Conservation (phyloP, 768 basidiomycete species). For the Hirschioporus abietinus region DNA sequence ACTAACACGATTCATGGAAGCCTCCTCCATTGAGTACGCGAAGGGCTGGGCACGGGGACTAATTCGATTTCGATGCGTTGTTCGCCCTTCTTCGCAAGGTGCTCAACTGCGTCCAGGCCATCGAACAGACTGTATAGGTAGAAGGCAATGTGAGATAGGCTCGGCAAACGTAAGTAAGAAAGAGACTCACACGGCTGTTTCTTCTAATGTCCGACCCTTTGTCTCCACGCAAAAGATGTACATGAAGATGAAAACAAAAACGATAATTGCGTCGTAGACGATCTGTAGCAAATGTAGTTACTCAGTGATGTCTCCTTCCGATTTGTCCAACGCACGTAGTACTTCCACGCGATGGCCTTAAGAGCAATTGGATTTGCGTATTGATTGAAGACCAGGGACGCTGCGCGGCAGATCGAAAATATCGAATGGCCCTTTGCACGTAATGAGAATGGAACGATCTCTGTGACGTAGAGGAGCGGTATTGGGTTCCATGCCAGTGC, state of each 20-base stretch:
- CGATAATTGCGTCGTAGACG: slow-evolving; percentile 19
- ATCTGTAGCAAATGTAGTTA: slow-evolving; percentile 8
- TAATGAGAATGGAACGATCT: slow-evolving; percentile 35
- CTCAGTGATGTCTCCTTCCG: background rate
- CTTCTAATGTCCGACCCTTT: slow-evolving; percentile 21
- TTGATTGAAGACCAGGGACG: slow-evolving; percentile 35
- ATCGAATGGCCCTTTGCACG: slow-evolving; percentile 35
- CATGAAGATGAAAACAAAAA: slow-evolving; percentile 21
- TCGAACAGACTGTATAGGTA: background rate
- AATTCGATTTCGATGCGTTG: background rate
- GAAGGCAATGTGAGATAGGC: background rate
- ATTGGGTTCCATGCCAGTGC: slow-evolving; percentile 32
- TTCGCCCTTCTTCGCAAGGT: background rate
- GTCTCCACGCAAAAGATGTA: slow-evolving; percentile 22
- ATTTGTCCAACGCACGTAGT: slow-evolving; percentile 16
- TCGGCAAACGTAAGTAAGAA: background rate
- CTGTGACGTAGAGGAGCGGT: slow-evolving; percentile 22
- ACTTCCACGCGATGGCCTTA: slow-evolving; percentile 27
- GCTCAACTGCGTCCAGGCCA: background rate
- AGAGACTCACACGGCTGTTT: slow-evolving; percentile 16
- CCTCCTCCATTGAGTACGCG: no score
- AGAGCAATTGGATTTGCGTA: slow-evolving; percentile 35
- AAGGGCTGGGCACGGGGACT: no score
- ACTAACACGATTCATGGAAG: no score
- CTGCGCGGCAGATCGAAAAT: slow-evolving; percentile 32